Base-by-base conservation (phyloP, 192 early-diverging fungal species). In the Gigaspora rosea region DNA sequence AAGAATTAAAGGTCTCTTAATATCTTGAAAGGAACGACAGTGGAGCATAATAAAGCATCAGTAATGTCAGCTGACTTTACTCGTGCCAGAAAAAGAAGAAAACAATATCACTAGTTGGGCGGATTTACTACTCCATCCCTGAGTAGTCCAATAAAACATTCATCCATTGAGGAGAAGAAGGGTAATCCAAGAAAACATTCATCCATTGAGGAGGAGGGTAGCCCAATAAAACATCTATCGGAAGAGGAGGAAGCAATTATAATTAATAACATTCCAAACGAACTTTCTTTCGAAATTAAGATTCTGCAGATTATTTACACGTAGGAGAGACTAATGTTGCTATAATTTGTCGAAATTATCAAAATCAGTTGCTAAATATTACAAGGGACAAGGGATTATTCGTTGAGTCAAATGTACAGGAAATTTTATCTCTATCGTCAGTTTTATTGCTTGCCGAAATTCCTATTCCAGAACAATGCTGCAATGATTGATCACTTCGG, bases 1-100 rank as follows among this genome's bases (percentile, higher is more conserved):
- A 54, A 71, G 69, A 71, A 71, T 71, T 4, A 71, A n/a, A 71
- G 69, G 50, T 71, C 69, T 71, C 69, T 70, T 70, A 12, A 70
- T 70, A 49, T 54, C 68, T 51, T 70, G 69, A 71, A 71, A 71
- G 50, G 33, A 8, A 71, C n/a, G 69, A n/a, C 50, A 71, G 50
- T 71, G 47, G 68, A 70, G n/a, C 50, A 70, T 70, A 70, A 70
- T 70, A 47, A 51, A 71, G 20, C 49, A 71, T 71, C 20, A 3
- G 20, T 1, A 54, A 9, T 71, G 4, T 71, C 54, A 13, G 69
- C 48, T 54, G 49, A 71, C 50, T 71, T 71, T 49, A n/a, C 69
- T 71, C 69, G 48, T 71, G 68, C n/a, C 46, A 51, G 47, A 70
- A 70, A 71, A 71, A 71, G 50, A 71, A 71, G 69, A 54, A 71